Evolutionary conservation across 2,329 filamentous ascomycete genomes (phyloP).

Genomic region (Chaetomium globosum): DNA sequence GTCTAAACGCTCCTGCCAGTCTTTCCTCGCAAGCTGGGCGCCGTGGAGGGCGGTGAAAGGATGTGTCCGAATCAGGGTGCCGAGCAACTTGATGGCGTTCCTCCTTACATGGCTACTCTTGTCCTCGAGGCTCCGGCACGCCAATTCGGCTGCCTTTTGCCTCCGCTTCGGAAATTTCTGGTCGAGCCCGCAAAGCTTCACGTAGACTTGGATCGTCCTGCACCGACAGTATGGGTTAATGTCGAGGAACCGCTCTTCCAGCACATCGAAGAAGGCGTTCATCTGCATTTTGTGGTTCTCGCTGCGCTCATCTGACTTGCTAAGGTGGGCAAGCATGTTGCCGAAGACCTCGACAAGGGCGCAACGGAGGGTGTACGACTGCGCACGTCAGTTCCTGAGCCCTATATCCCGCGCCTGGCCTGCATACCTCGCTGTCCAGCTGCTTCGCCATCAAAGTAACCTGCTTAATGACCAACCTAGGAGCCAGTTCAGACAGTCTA

Average conservation of each 20-base stretch:
- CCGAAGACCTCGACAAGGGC: constrained; percentile 96
- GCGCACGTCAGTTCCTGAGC: constrained; percentile 33
- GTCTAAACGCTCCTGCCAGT: constrained; percentile 82
- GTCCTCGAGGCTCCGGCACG: constrained; percentile 87
- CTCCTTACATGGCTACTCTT: constrained; percentile 97
- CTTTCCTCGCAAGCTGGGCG: constrained; percentile 78
- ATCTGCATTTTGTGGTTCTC: constrained; percentile 95
- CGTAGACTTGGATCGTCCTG: constrained; percentile 88
- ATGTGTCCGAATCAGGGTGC: constrained; percentile 86
- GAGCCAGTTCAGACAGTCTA: constrained; percentile 88
- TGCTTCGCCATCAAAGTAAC: constrained; percentile 95
- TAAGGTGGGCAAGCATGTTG: constrained; percentile 88
- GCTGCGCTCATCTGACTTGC: constrained; percentile 84
- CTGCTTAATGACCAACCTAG: constrained; percentile 92
- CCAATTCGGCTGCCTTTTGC: constrained; percentile 83
- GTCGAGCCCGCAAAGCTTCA: constrained; percentile 89
- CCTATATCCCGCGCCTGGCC: no score
- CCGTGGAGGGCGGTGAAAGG: constrained; percentile 92
- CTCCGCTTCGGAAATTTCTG: constrained; percentile 93
- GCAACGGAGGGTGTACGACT: constrained; percentile 88
- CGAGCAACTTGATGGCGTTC: constrained; percentile 91
- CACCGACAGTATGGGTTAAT: constrained; percentile 95
- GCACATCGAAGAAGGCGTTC: constrained; percentile 93
- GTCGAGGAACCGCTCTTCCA: constrained; percentile 94
- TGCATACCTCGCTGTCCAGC: constrained; percentile 80